Percentiles rank a stretch among this genome's conserved stretches.
Evolutionary conservation across 1,139 yeast species (phyloP).

Genomic region (Yamadazyma songkhlaensis): DNA sequence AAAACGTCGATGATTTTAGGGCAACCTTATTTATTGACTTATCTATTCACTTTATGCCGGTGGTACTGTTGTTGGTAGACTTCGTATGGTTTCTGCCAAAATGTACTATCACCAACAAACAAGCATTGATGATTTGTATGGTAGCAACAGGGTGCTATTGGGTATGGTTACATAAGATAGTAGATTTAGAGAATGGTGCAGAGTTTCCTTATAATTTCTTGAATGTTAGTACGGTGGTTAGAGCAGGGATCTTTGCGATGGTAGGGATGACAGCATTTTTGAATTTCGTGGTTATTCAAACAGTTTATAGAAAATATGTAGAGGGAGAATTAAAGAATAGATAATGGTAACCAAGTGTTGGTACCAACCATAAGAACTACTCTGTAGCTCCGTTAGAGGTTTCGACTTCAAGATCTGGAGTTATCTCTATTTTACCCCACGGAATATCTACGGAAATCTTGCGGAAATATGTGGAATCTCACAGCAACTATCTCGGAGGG

Average conservation of each 20-base stretch:
- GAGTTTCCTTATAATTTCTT: slow-evolving; percentile 68
- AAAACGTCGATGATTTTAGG: slow-evolving; percentile 26
- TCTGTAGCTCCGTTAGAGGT: too few species aligned
- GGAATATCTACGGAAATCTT: too few species aligned
- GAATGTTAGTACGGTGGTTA: slow-evolving; percentile 43
- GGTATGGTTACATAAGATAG: slow-evolving; percentile 44
- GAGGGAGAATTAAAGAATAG: too few species aligned
- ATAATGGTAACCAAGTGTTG: too few species aligned
- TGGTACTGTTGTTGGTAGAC: slow-evolving; percentile 48
- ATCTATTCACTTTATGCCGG: slow-evolving; percentile 59
- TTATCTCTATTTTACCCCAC: too few species aligned
- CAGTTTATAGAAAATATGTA: too few species aligned
- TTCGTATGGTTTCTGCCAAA: slow-evolving; percentile 54
- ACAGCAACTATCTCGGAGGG: too few species aligned
- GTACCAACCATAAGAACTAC: too few species aligned
- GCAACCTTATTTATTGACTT: slow-evolving; percentile 54
- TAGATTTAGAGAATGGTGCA: slow-evolving; percentile 46
- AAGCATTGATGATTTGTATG: slow-evolving; percentile 40
- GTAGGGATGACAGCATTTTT: slow-evolving; percentile 47
- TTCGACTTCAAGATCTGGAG: too few species aligned
- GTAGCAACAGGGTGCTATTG: slow-evolving; percentile 50
- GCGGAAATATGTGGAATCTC: too few species aligned
- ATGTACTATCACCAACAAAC: slow-evolving; percentile 34
- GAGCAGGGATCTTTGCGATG: slow-evolving; percentile 47
- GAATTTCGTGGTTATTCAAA: slow-evolving; percentile 28